Conservation (phyloP, 768 basidiomycete species). For the Antrodiella citrinella region DNA sequence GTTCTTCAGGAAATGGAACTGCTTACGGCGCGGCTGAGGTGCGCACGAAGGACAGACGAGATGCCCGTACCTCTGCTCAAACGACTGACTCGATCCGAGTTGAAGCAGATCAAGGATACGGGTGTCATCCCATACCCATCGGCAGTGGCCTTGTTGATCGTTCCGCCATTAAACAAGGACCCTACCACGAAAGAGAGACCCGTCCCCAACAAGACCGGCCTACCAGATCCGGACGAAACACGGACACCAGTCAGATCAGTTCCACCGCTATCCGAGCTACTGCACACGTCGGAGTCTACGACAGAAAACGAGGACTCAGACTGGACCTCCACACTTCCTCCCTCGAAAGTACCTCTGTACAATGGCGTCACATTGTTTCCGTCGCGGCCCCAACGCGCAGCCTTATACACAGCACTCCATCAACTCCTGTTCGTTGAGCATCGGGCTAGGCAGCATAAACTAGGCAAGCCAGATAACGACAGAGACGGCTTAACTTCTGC, state of each 20-base stretch:
- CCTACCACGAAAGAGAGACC: constrained; percentile 38
- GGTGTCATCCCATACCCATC: constrained; percentile 40
- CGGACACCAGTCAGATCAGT: constrained; percentile 7
- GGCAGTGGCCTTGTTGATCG: constrained; percentile 60
- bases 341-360: constrained; percentile 50
- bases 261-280: constrained; percentile 23
- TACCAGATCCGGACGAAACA: constrained; percentile 4
- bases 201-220: constrained; percentile 8
- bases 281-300: constrained; percentile 9
- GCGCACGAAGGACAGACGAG: constrained; percentile 16
- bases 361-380: constrained; percentile 63
- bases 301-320: constrained; percentile 7
- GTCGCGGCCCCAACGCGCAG: constrained; percentile 48
- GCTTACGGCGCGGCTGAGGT: constrained; percentile 37
- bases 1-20: constrained; percentile 70
- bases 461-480: background rate
- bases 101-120: constrained; percentile 37
- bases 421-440: constrained; percentile 43
- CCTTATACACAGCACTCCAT: constrained; percentile 41
- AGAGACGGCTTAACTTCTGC: background rate
- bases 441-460: constrained; percentile 16
- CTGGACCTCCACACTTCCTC: constrained; percentile 22
- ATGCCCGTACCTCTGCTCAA: constrained; percentile 46
- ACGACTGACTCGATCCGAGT: constrained; percentile 58
- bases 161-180: constrained; percentile 57